Percentiles rank a stretch among this genome's conserved stretches.
phyloP scores from a whole-genome alignment of 2,329 filamentous ascomycete species.

The Apiospora koreana region DNA sequence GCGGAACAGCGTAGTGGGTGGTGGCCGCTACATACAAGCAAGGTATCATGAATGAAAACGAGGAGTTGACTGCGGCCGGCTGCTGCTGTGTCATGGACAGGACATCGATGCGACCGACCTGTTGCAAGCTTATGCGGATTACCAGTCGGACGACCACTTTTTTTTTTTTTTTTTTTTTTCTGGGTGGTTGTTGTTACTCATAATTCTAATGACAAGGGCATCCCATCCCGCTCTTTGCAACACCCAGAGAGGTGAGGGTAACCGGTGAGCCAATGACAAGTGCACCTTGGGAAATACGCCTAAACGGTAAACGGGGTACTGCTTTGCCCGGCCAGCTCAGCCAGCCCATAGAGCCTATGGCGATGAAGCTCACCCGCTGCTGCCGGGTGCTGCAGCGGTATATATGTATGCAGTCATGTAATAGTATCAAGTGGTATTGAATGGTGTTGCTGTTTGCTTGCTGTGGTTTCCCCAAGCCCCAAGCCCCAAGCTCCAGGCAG shows the following conservation, averaged over 20 bases:
- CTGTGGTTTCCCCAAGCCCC: neutral
- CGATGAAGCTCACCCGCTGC: neutral
- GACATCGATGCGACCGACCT: slow-evolving; percentile 1
- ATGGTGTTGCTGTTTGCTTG: neutral
- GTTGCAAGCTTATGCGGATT: slow-evolving; percentile 8
- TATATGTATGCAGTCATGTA: neutral
- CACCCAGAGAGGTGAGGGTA: neutral
- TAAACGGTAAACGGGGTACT: neutral
- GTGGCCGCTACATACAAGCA: neutral
- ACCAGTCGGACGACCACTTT: neutral
- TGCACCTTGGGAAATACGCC: neutral
- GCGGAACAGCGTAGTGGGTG: neutral
- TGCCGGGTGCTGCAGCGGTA: neutral
- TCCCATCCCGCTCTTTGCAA: slow-evolving; percentile 1
- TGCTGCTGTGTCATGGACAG: neutral
- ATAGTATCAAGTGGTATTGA: neutral
- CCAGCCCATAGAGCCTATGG: no score
- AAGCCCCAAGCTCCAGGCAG: neutral
- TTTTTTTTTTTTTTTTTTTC: no score
- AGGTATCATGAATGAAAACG: neutral
- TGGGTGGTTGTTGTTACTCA: neutral
- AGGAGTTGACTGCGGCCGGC: neutral
- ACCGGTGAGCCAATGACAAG: neutral
- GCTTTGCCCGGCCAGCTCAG: no score
- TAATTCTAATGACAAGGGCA: neutral